Conservation (phyloP, 495 filamentous ascomycete genomes). For the Massariosphaeria phaeospora region DNA sequence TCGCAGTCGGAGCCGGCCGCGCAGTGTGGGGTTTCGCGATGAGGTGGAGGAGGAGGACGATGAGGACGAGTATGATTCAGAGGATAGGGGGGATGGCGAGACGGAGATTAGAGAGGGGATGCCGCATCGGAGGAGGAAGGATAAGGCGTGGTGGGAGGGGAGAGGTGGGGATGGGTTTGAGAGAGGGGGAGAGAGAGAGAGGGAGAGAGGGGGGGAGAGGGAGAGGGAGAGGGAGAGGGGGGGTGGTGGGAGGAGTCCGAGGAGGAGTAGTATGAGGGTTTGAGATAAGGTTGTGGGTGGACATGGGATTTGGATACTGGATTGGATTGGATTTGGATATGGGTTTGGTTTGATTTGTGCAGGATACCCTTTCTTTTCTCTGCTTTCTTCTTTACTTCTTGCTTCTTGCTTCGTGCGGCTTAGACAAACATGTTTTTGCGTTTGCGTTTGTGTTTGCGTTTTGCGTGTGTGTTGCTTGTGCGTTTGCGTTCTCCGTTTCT, state of each 20-base stretch:
- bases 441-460: too few species aligned
- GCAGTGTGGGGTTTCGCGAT: background rate
- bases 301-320: too few species aligned
- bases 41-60: conserved; percentile 16
- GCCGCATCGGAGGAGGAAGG: conserved; percentile 27
- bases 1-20: background rate
- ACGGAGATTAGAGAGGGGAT: conserved; percentile 18
- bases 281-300: too few species aligned
- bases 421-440: too few species aligned
- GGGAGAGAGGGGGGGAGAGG: background rate
- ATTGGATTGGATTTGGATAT: too few species aligned
- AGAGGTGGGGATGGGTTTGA: background rate
- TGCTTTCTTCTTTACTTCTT: too few species aligned
- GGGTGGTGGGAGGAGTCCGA: conserved; percentile 20
- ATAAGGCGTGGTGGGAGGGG: conserved; percentile 29
- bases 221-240: conserved; percentile 45
- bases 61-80: too few species aligned
- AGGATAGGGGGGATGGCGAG: conserved; percentile 17
- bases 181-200: background rate
- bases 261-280: conserved; percentile 14
- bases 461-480: too few species aligned
- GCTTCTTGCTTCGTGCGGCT: too few species aligned
- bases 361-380: too few species aligned
- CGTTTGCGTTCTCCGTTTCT: too few species aligned
- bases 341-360: background rate